phyloP scores from a whole-genome alignment of 2,329 filamentous ascomycete species.

The Aaosphaeria arxii region DNA sequence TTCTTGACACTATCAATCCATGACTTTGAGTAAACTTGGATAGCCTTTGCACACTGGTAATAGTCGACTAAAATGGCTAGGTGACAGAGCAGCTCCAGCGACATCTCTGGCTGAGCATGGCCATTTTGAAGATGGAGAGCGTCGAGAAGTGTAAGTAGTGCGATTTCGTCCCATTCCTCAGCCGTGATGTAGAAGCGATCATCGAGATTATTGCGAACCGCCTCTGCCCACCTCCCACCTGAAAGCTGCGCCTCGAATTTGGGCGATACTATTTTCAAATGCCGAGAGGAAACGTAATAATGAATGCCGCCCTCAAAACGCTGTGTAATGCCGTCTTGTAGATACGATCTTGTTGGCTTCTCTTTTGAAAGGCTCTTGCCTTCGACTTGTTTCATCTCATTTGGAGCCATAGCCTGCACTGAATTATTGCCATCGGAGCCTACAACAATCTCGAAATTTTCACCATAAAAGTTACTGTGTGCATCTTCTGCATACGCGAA shows the following conservation, averaged over 20 bases:
- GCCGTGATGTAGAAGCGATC: constrained; percentile 1
- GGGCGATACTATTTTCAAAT: constrained; percentile 6
- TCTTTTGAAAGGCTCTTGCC: neutral
- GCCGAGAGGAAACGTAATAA: constrained; percentile 6
- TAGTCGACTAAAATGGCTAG: constrained; percentile 45
- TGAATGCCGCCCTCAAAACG: constrained; percentile 1
- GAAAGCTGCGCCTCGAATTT: constrained; percentile 2
- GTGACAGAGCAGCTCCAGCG: constrained; percentile 43
- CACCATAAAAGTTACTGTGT: neutral
- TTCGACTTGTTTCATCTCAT: neutral
- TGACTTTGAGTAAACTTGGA: constrained; percentile 41
- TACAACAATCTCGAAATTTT: neutral
- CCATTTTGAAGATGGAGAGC: constrained; percentile 44
- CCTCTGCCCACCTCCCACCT: constrained; percentile 1
- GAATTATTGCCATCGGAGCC: neutral
- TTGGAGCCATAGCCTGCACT: neutral
- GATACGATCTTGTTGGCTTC: neutral
- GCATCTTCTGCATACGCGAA: neutral
- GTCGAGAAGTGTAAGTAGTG: constrained; percentile 43
- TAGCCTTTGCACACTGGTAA: constrained; percentile 42
- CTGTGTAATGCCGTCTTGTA: neutral
- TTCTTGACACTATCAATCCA: constrained; percentile 37
- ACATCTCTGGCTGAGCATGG: constrained; percentile 38
- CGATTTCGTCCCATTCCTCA: constrained; percentile 33
- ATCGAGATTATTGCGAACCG: neutral